Percentiles rank a stretch among this genome's conserved stretches.
Evolutionary conservation across 1,284 basidiomycete species (phyloP).

Genomic region (Cutaneotrichosporon dermatis): DNA sequence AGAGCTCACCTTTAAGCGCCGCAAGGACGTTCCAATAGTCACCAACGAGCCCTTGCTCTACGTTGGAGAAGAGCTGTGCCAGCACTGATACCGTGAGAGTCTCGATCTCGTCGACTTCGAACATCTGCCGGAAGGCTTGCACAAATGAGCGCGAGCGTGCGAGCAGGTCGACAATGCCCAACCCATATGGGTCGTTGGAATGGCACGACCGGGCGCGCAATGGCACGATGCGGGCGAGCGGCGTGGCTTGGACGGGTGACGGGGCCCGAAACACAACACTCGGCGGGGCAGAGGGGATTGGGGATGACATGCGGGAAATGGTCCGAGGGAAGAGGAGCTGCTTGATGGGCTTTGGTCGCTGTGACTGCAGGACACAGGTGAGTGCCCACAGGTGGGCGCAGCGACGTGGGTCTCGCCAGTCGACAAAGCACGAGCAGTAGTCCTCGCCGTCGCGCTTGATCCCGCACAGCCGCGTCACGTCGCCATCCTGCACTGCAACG

Average conservation of each 20-base stretch:
- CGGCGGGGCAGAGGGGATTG: no score
- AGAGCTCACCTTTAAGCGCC: neutral
- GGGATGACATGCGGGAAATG: neutral
- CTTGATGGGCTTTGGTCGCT: neutral
- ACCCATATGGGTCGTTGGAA: neutral
- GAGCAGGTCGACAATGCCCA: neutral
- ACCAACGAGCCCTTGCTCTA: neutral
- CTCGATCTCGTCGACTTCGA: neutral
- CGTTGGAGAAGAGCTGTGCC: neutral
- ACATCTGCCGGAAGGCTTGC: neutral
- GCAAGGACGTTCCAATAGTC: neutral
- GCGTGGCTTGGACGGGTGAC: no score
- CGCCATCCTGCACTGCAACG: neutral
- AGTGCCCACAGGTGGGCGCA: constrained; percentile 5
- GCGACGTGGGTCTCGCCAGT: neutral
- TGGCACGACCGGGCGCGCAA: no score
- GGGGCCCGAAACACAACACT: no score
- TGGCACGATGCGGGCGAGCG: no score
- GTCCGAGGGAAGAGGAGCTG: neutral
- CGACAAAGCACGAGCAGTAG: constrained; percentile 1
- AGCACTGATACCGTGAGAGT: neutral
- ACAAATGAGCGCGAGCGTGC: neutral
- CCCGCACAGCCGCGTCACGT: neutral
- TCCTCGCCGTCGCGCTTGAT: constrained; percentile 1
- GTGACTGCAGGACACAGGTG: neutral